Evolutionary conservation across 306 rosid genomes (phyloP), one percentile per base, ranked within the genome.

Genomic region (Dryas octopetala): DNA sequence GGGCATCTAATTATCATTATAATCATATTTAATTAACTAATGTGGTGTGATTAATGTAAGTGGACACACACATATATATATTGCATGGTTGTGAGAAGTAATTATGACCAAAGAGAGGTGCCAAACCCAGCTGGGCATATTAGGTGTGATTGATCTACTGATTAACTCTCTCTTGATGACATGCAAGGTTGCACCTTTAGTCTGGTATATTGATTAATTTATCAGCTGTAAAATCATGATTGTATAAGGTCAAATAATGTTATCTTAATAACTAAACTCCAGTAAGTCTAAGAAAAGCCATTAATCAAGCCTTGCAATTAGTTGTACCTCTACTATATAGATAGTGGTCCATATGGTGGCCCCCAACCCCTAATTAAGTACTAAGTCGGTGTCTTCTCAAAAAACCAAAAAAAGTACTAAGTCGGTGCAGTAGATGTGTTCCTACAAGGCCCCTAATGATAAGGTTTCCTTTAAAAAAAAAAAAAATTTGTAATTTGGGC

Each of bases 291-390:
- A 70, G 63, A 68, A 85, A 86, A 82, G 81, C 92, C 88, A 82
- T 26, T 78, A 88, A 86, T 86, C 81, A 84, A 86, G 88, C 82
- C 53, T 61, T 70, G 71, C 76, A 70, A 71, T 61, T 5, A 49
- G 68, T 7, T 43, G 13, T 4, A 15, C 82, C 68, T 51, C 66
- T 28, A 68, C 70, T 28, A 2, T 28, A 28, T 53, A 16, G 19
- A 19, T 53, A 73, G 43, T 74, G 57, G 75, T 59, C 66, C 53
- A 44, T 46, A 5, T 79, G 47, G 78, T 70, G 84, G 81, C 70
- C 80, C 73, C 14, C 53, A 7, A 51, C 16, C 53, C 38, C 72
- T 51, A 26, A 48, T 15, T 68, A 47, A 23, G 10, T 14, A 5
- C 5, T 28, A 28, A 28, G 32, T 19, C 19, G 19, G 19, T 19